Conservation (phyloP, 2,329 filamentous ascomycete genomes). For the Aspergillus neoniger region DNA sequence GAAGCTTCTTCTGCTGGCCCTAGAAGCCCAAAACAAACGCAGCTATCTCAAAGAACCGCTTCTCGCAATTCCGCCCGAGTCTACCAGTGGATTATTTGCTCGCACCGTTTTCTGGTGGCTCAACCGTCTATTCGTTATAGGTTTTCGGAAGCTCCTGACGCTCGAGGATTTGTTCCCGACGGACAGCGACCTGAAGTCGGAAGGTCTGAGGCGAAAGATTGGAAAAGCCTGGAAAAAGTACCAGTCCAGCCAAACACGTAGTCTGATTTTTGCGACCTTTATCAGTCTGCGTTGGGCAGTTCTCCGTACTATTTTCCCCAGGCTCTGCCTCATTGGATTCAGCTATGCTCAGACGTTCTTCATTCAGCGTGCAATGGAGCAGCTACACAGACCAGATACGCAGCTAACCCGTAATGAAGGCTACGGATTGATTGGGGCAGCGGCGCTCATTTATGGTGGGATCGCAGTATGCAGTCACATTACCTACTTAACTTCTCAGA, state of each 20-base stretch:
- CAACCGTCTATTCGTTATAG: conserved; percentile 31
- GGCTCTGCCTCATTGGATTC: conserved; percentile 25
- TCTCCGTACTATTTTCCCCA: conserved; percentile 18
- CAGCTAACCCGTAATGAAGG: conserved; percentile 27
- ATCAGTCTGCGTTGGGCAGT: conserved; percentile 24
- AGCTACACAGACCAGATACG: conserved; percentile 15
- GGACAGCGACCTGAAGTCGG: not conserved
- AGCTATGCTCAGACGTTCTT: conserved; percentile 28
- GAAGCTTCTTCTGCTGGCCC: conserved; percentile 44
- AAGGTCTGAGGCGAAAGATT: not conserved
- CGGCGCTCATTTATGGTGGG: conserved; percentile 40
- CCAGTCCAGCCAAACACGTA: not conserved
- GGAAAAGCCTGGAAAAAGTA: not conserved
- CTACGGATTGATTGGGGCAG: conserved; percentile 41
- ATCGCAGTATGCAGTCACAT: conserved; percentile 32
- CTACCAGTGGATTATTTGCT: conserved; percentile 29
- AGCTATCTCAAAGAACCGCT: conserved; percentile 19
- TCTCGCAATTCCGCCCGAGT: conserved; percentile 21
- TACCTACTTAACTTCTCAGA: not conserved
- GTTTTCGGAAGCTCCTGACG: conserved; percentile 24
- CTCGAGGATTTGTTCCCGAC: conserved; percentile 19
- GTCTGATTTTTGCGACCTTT: conserved; percentile 20
- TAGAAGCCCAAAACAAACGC: conserved; percentile 49
- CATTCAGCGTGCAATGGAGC: conserved; percentile 28
- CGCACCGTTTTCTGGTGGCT: conserved; percentile 40